Base-by-base conservation (phyloP, 192 early-diverging fungal genomes). In the Polychytrium aggregatum region DNA sequence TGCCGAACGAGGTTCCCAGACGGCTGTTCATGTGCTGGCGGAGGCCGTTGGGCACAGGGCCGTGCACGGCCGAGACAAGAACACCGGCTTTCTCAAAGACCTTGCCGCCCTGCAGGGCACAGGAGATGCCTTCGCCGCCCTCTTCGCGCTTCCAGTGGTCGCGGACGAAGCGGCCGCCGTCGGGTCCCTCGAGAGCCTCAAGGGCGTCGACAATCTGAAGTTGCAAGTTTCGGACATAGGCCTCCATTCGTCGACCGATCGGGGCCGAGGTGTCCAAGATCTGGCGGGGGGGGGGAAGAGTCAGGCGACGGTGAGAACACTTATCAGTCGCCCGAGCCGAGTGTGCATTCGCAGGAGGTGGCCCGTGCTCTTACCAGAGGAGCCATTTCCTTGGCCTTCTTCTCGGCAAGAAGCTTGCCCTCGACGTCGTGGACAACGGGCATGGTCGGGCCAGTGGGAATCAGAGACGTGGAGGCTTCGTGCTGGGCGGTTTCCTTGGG, bases 61-160 rank as follows among this genome's bases (percentile, higher is more conserved):
- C 50, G 20, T 48, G 50, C 10, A 98, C 85, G 37, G 91, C 70
- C 11, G 88, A 91, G 59, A 93, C 78, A 50, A 84, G 84, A 24
- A 98, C 95, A n/a, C 91, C 95, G 10, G 91, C 95, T 79, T 98
- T 95, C 58, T 95, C 90, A 67, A 90, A 90, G 18, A 88, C 88
- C 39, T 82, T 82, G 47, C 92, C 91, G 38, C 88, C 85, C 55
- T 92, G 87, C 27, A 98, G 55, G 8, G 96, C 86, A 63, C 86
- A 87, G 18, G 91, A 90, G 41, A 87, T 80, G 21, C 95, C 95
- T 37, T 85, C 83, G 8, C 95, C 95, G 28, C 92, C 92, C 57
- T 96, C 89, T n/a, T 64, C 62, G 18, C 95, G 77, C 42, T 79
- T 60, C 95, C 95, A 98, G 20, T 62, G 42, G 61, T 92, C 90